phyloP scores from a whole-genome alignment of 768 basidiomycete genomes.

The Rhodocollybia butyracea region DNA sequence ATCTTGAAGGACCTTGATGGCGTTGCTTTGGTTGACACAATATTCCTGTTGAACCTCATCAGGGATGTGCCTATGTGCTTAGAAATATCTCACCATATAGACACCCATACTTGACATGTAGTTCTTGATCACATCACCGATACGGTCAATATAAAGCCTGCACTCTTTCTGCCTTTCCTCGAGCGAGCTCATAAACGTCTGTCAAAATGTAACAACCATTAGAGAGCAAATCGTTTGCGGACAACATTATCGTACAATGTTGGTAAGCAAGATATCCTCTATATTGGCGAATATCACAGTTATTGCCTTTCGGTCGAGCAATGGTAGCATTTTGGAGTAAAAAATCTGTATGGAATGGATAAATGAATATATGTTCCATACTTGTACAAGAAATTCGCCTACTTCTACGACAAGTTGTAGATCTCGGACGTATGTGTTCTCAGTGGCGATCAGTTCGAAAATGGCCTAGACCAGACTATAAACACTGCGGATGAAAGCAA shows the following conservation, averaged over 20 bases:
- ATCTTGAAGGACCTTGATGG: constrained; percentile 73
- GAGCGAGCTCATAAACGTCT: constrained; percentile 83
- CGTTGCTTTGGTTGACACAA: constrained; percentile 83
- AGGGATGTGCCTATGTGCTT: not conserved
- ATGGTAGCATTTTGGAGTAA: constrained; percentile 71
- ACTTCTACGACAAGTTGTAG: constrained; percentile 92
- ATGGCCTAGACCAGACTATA: constrained; percentile 54
- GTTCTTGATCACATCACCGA: constrained; percentile 78
- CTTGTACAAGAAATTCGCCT: constrained; percentile 10
- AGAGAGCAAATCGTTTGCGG: too few species aligned
- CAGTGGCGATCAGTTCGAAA: constrained; percentile 92
- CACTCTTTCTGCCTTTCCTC: constrained; percentile 92
- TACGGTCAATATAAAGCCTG: constrained; percentile 84
- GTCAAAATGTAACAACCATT: not conserved
- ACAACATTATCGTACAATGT: constrained; percentile 57
- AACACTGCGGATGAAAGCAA: not conserved
- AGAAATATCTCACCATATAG: constrained; percentile 61
- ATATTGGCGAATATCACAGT: constrained; percentile 89
- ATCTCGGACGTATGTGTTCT: constrained; percentile 86
- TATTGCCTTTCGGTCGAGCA: constrained; percentile 74
- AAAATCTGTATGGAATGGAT: constrained; percentile 58
- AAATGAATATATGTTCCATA: not conserved
- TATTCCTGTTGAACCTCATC: constrained; percentile 57
- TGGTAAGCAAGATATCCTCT: constrained; percentile 87
- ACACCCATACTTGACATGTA: constrained; percentile 76